These are phyloP conservation scores for Helotiales sp. DNA, from an alignment of 2,329 filamentous ascomycete genomes.

Conservation along the genomic window DNA sequence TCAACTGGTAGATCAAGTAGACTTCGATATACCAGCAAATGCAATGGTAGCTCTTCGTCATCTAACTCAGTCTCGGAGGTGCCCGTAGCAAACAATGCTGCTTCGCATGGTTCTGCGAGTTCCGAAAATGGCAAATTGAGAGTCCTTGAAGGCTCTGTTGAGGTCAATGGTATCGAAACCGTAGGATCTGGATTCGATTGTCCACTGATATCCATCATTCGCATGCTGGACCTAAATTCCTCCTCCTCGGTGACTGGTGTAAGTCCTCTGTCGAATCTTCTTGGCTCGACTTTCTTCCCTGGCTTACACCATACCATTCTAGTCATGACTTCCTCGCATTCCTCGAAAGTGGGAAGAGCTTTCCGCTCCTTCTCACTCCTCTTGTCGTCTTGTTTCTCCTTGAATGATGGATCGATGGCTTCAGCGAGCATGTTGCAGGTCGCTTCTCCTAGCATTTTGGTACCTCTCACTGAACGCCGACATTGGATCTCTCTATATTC, in stretches of 20 bases:
- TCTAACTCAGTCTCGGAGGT: slow-evolving; percentile 64
- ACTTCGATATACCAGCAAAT: slow-evolving; percentile 72
- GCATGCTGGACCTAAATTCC: slow-evolving; percentile 41
- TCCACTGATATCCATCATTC: slow-evolving; percentile 24
- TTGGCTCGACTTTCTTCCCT: slow-evolving; percentile 15
- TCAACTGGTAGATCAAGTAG: slow-evolving; percentile 79
- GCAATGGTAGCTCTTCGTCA: slow-evolving; percentile 82
- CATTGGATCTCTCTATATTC: slow-evolving; percentile 83
- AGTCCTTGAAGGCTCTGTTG: slow-evolving; percentile 48
- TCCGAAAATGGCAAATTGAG: slow-evolving; percentile 67
- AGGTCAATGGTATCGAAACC: slow-evolving; percentile 45
- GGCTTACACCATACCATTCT: slow-evolving; percentile 75
- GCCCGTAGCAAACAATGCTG: slow-evolving; percentile 67
- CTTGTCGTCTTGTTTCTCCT: slow-evolving; percentile 19
- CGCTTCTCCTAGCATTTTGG: slow-evolving; percentile 68
- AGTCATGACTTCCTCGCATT: slow-evolving; percentile 76
- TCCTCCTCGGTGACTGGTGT: slow-evolving; percentile 59
- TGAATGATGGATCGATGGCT: slow-evolving; percentile 36
- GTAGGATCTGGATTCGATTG: slow-evolving; percentile 19
- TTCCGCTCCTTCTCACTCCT: not conserved
- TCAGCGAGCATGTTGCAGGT: slow-evolving; percentile 64
- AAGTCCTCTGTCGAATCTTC: slow-evolving; percentile 36
- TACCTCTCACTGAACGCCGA: slow-evolving; percentile 71
- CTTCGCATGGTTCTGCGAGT: slow-evolving; percentile 74
- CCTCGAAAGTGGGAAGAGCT: slow-evolving; percentile 63